phyloP scores from a whole-genome alignment of 2,329 filamentous ascomycete genomes.

The Cladophialophora psammophila region DNA sequence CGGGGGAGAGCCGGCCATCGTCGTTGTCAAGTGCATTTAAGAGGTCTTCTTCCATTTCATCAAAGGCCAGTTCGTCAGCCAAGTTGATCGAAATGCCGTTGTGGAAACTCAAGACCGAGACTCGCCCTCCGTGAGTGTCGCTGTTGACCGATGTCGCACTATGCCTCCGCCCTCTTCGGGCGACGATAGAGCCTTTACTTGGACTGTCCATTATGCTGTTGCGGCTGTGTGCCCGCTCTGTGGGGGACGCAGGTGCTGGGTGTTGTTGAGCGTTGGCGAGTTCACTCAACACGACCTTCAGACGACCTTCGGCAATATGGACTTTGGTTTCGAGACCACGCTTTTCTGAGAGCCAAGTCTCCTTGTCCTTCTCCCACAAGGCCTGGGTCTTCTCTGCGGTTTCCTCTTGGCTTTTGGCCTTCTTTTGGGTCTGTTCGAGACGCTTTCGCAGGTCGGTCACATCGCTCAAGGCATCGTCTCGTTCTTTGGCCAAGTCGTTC shows the following conservation, averaged over 20 bases:
- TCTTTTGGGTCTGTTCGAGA: conserved; percentile 79
- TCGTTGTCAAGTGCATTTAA: conserved; percentile 71
- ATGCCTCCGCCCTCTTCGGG: conserved; percentile 63
- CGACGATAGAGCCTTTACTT: conserved; percentile 36
- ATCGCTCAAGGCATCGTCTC: conserved; percentile 80
- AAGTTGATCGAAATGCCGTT: conserved; percentile 70
- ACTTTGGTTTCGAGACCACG: conserved; percentile 82
- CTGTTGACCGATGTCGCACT: conserved; percentile 61
- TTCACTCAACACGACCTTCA: conserved; percentile 86
- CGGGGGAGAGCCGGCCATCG: conserved; percentile 65
- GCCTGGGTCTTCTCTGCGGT: conserved; percentile 79
- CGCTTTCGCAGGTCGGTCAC: conserved; percentile 76
- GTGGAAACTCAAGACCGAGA: conserved; percentile 71
- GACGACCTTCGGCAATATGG: conserved; percentile 85
- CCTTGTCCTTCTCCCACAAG: conserved; percentile 83
- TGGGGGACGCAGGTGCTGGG: conserved; percentile 38
- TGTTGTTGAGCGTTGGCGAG: conserved; percentile 61
- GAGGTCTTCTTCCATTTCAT: conserved; percentile 72
- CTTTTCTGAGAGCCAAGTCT: conserved; percentile 82
- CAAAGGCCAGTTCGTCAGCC: conserved; percentile 89
- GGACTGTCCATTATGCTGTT: conserved; percentile 39
- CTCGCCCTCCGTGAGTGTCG: conserved; percentile 67
- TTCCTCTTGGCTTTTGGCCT: conserved; percentile 78
- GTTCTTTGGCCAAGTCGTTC: conserved; percentile 81
- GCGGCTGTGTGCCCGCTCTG: conserved; percentile 37